Base-by-base conservation (phyloP, 805 yeast species). In the Metschnikowia matae region DNA sequence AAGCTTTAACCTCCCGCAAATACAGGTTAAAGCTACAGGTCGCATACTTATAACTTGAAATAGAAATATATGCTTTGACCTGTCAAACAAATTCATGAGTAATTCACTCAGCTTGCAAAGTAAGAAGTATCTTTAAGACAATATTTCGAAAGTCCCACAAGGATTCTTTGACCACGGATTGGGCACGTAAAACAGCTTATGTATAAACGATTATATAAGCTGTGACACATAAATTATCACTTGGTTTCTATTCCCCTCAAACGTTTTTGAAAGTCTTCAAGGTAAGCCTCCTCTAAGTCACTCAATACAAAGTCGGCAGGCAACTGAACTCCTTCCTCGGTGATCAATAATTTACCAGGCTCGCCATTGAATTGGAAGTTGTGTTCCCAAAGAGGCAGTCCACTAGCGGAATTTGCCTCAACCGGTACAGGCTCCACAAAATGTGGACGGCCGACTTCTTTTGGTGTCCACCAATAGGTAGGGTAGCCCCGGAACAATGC, bases 401-500 rank as follows among this genome's bases (percentile, higher is more conserved):
- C 34, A 8, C n/a, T 15, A 11, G 43, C 20, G 11, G 43, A 11
- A 8, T 31, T 32, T 11, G 13, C 4, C 15, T 8, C 33, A 32
- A n/a, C 31, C 13, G 45, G 37, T 20, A n/a, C n/a, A 33, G 38
- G 29, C 17, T n/a, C 31, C 14, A n/a, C 6, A 6, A 38, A 15
- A 3, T 32, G 34, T n/a, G 37, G 23, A 21, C 17, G 37, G 3
- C 45, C 38, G 6, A 32, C n/a, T 14, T 33, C 32, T 17, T 44
- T 44, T 17, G 78, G 70, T 10, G 76, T 73, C 85, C 85, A 80
- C 87, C 88, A 84, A 59, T 69, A 80, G 2, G 61, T 62, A 0
- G 89, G 89, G 58, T 83, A 84, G 40, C 62, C 61, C 44, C 85
- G 62, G 3, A 77, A 49, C 1, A 84, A 58, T 55, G 83, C 84